Evolutionary conservation across 2,329 filamentous ascomycete genomes (phyloP), one percentile per base, ranked within the genome.

Genomic region (Xylogone sp.): DNA sequence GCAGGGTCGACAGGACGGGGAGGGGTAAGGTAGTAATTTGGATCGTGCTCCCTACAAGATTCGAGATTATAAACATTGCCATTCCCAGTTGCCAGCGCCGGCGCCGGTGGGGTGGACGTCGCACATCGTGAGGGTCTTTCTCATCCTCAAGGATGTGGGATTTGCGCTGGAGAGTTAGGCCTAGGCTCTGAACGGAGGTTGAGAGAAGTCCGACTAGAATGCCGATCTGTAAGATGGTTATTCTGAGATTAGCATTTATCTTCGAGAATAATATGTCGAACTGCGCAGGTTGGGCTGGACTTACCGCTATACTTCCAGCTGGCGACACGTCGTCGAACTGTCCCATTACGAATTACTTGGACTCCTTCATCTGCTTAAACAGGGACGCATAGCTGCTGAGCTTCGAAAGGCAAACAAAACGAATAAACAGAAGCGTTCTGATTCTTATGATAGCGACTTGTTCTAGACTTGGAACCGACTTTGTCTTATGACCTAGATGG

Each of bases 61-160:
- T 99, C 56, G 94, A 90, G 59, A 96, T 78, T 59, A 99, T 84
- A 71, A 99, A 99, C 84, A 99, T 94, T 66, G 85, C 83, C 92
- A 99, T 97, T 52, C 94, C 94, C 56, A 95, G 76, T 81, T 97
- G 94, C 94, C 94, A 99, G 79, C 91, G 82, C 64, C 92, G 83
- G 65, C 94, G 83, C 65, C 87, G 87, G 71, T 97, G 95, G 3
- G 94, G 90, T 43, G 94, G 93, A 55, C 93, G 81, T 60, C 88
- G 86, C 54, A 86, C 76, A 71, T 94, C 84, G 68, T 90, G 86
- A 7, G 79, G 79, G 48, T 84, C 82, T 71, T 96, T 96, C 74
- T 95, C 90, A 74, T 99, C 94, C 75, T 99, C 94, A 66, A 97
- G 84, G 60, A 99, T 87, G 73, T 99, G 94, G 57, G 94, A 97